Percentiles rank a stretch among this genome's conserved stretches.
Evolutionary conservation across 164 flowering plant species (phyloP).

Genomic region (Nymphaea colorata): DNA sequence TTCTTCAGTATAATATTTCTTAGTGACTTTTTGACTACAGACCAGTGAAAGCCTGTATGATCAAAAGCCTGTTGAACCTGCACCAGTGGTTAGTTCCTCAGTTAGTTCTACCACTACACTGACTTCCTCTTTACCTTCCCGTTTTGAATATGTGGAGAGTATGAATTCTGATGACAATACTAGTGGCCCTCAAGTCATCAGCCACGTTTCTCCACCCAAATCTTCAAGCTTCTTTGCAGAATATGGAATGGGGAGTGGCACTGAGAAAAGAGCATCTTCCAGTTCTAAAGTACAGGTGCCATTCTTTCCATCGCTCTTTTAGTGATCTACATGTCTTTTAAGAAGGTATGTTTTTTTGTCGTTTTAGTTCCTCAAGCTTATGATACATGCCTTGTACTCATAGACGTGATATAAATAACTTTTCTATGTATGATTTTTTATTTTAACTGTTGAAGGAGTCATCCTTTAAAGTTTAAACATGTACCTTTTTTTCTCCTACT

Average conservation of each 20-base stretch:
- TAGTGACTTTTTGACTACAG: slow-evolving; percentile 26
- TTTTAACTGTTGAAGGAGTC: no score
- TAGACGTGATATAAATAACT: no score
- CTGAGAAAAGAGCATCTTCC: slow-evolving; percentile 47
- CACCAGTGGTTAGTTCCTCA: slow-evolving; percentile 38
- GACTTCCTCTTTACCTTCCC: slow-evolving; percentile 49
- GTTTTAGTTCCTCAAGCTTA: background rate
- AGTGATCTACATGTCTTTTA: background rate
- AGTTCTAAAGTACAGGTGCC: slow-evolving; percentile 63
- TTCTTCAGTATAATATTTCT: background rate
- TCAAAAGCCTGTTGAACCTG: slow-evolving; percentile 89
- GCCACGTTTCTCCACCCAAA: slow-evolving; percentile 87
- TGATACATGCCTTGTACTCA: no score
- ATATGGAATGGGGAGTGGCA: slow-evolving; percentile 83
- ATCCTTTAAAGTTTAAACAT: no score
- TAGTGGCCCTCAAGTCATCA: slow-evolving; percentile 37
- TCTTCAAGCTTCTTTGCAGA: slow-evolving; percentile 84
- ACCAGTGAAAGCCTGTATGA: slow-evolving; percentile 87
- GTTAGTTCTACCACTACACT: slow-evolving; percentile 25
- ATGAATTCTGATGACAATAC: slow-evolving; percentile 44
- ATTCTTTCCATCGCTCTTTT: no score
- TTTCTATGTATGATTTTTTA: no score
- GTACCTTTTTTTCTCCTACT: no score
- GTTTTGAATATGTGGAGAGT: slow-evolving; percentile 81
- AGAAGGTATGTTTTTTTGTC: background rate